Percentiles rank a stretch among this genome's conserved stretches.
These are phyloP conservation scores for Chlorencoelia australis DNA, from an alignment of 2,329 filamentous ascomycete genomes.

Conservation along the genomic window DNA sequence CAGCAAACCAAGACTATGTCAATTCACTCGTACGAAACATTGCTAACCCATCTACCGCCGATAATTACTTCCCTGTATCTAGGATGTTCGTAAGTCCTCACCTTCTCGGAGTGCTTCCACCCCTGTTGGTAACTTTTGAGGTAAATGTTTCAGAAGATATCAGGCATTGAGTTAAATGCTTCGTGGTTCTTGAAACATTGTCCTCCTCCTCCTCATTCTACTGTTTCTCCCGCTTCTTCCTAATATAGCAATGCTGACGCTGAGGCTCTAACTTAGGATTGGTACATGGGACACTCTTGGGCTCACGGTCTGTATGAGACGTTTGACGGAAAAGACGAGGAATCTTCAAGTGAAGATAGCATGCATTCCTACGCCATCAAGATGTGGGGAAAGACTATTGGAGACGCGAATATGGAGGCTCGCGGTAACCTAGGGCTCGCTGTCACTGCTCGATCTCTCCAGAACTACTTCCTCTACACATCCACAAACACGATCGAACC, in stretches of 20 bases:
- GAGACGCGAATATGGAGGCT: constrained; percentile 67
- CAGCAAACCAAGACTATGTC: constrained; percentile 66
- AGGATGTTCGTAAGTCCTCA: constrained; percentile 68
- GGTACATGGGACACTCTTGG: constrained; percentile 93
- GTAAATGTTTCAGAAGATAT: too few relatives aligned
- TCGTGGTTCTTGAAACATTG: too few relatives aligned
- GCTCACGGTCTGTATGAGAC: constrained; percentile 68
- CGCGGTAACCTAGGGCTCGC: constrained; percentile 75
- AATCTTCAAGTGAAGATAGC: constrained; percentile 82
- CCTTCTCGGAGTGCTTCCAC: constrained; percentile 9
- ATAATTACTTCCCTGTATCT: constrained; percentile 70
- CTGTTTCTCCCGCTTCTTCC: background rate
- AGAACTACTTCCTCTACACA: constrained; percentile 74
- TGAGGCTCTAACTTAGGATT: too few relatives aligned
- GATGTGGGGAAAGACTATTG: constrained; percentile 78
- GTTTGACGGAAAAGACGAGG: constrained; percentile 70
- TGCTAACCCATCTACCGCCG: constrained; percentile 62
- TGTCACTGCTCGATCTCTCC: constrained; percentile 62
- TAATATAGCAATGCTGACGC: background rate
- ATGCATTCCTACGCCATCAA: constrained; percentile 77
- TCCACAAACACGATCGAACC: constrained; percentile 63
- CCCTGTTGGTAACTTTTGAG: too few relatives aligned
- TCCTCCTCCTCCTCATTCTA: background rate
- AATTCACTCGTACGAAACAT: constrained; percentile 75
- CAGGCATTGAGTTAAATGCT: too few relatives aligned